Conservation (phyloP, 768 basidiomycete species). For the Pleurotus sapidus region DNA sequence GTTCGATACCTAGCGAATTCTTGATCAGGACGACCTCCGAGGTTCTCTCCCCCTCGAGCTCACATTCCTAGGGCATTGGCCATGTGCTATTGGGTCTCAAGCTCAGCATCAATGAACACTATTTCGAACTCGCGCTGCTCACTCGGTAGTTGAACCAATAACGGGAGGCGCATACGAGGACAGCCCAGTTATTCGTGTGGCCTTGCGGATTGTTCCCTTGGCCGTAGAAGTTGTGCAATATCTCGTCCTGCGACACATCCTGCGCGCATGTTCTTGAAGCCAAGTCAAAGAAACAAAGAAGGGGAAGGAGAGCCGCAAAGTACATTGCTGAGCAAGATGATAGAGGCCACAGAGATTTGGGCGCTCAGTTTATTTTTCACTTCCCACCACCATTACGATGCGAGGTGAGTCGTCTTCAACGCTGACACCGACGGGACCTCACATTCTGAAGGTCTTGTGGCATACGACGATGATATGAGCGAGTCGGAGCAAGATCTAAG, state of each 20-base stretch:
- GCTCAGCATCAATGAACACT: no score
- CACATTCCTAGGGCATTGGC: constrained; percentile 97
- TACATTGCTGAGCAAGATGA: no score
- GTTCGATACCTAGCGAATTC: constrained; percentile 79
- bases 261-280: constrained; percentile 23
- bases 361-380: no score
- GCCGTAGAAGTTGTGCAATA: constrained; percentile 44
- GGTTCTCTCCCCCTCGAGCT: constrained; percentile 14
- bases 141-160: constrained; percentile 99
- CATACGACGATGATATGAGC: constrained; percentile 61
- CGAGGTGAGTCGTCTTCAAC: background rate
- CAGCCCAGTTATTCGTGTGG: constrained; percentile 99
- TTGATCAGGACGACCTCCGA: constrained; percentile 4
- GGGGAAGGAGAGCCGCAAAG: no score
- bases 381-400: background rate
- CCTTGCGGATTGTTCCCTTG: constrained; percentile 25
- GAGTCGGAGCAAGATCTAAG: constrained; percentile 45
- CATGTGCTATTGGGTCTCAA: constrained; percentile 73
- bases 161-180: constrained; percentile 88
- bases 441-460: constrained; percentile 46
- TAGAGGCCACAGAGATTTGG: no score
- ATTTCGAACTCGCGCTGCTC: constrained; percentile 22
- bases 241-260: constrained; percentile 29
- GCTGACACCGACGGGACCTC: no score
- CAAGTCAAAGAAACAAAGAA: constrained; percentile 34